Percentiles rank a stretch among this genome's conserved stretches.
Evolutionary conservation across 257 asterid species (phyloP).

Genomic region (Cynanchum wilfordii): DNA sequence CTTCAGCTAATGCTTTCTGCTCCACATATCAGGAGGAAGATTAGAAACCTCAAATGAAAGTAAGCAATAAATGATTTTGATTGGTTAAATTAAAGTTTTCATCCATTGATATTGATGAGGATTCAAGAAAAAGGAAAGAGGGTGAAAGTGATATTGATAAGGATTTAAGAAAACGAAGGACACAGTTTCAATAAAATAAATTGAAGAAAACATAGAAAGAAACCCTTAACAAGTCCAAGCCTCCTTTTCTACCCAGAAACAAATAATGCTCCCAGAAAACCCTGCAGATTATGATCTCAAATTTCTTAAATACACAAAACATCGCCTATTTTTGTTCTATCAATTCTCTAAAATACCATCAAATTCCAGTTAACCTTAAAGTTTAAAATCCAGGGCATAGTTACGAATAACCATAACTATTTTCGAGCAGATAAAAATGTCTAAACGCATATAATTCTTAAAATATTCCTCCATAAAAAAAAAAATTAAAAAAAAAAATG

Average conservation of each 20-base stretch:
- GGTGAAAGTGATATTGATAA: neutral
- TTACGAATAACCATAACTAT: neutral
- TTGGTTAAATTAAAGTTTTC: neutral
- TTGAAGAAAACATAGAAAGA: neutral
- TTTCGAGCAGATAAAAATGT: neutral
- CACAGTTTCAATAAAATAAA: neutral
- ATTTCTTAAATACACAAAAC: neutral
- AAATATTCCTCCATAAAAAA: neutral
- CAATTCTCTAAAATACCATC: neutral
- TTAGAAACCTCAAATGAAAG: neutral
- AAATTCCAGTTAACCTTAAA: neutral
- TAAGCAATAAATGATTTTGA: neutral
- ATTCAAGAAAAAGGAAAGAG: neutral
- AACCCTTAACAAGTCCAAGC: neutral
- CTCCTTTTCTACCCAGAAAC: neutral
- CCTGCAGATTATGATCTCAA: neutral
- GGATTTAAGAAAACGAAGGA: neutral
- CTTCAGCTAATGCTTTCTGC: conserved; percentile 59
- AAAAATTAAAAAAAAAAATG: too few relatives aligned
- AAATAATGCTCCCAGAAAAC: neutral
- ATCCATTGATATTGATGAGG: neutral
- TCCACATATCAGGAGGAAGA: conserved; percentile 17
- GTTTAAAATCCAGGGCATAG: neutral
- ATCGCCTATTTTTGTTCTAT: neutral
- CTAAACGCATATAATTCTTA: neutral